Conservation (phyloP, 768 basidiomycete species). For the Rhodotorula paludigena region DNA sequence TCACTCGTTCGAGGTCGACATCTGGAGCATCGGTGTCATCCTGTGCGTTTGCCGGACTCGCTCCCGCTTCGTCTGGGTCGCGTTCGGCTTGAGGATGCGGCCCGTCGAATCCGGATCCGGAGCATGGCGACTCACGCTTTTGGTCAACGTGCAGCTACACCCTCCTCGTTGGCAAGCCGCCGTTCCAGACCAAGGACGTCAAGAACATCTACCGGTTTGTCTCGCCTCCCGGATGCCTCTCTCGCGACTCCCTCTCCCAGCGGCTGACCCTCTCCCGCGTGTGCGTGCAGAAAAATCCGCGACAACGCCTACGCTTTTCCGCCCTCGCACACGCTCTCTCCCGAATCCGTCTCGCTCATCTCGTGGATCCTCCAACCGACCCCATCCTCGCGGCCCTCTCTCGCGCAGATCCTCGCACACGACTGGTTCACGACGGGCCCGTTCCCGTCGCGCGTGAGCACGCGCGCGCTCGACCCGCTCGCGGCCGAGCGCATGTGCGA, state of each 20-base stretch:
- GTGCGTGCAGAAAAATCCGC: constrained; percentile 67
- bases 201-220: constrained; percentile 73
- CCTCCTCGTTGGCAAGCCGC: constrained; percentile 85
- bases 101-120: no score
- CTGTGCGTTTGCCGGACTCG: constrained; percentile 49
- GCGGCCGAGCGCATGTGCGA: constrained; percentile 13
- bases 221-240: constrained; percentile 41
- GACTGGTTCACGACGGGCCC: constrained; percentile 72
- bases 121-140: no score
- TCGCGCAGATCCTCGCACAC: constrained; percentile 79
- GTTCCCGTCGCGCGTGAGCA: constrained; percentile 74
- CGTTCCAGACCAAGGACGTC: constrained; percentile 97
- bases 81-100: no score
- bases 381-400: constrained; percentile 64
- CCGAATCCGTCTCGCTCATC: constrained; percentile 70
- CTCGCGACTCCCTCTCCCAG: neutral
- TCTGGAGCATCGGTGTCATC: constrained; percentile 96
- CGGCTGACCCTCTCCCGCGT: constrained; percentile 51
- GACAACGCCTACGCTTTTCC: constrained; percentile 94
- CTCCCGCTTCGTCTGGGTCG: no score
- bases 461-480: constrained; percentile 62
- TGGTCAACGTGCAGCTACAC: constrained; percentile 68
- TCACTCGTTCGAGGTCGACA: constrained; percentile 96
- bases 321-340: constrained; percentile 63
- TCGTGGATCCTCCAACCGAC: constrained; percentile 60